These are phyloP conservation scores for Passalora sequoiae DNA, from an alignment of 2,329 filamentous ascomycete species.

Conservation along the genomic window DNA sequence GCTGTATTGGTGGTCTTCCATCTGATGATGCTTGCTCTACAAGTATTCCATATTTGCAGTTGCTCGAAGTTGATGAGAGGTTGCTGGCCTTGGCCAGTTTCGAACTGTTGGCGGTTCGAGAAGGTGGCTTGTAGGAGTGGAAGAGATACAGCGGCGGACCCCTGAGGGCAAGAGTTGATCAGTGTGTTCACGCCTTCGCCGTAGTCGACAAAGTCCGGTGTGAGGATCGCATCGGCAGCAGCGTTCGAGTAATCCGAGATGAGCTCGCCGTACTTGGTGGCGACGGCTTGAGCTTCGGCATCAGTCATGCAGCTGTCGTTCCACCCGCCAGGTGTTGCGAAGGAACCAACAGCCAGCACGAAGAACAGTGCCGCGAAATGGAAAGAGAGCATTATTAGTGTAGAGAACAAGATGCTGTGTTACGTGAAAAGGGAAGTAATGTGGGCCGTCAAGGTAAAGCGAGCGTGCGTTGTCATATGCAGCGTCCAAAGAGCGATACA, in stretches of 20 bases:
- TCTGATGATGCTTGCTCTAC: conserved; percentile 28
- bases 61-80: conserved; percentile 30
- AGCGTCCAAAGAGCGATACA: neutral
- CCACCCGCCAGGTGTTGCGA: neutral
- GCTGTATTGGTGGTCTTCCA: conserved; percentile 32
- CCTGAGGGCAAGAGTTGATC: conserved; percentile 31
- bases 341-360: neutral
- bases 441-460: neutral
- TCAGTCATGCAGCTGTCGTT: conserved; percentile 20
- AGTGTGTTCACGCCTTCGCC: conserved; percentile 33
- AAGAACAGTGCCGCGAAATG: neutral
- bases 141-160: conserved; percentile 14
- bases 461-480: neutral
- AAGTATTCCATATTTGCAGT: conserved; percentile 28
- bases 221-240: conserved; percentile 24
- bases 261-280: conserved; percentile 27
- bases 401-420: neutral
- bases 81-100: conserved; percentile 30
- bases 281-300: conserved; percentile 25
- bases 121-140: conserved; percentile 27
- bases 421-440: neutral
- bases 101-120: conserved; percentile 24
- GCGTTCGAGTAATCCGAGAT: conserved; percentile 27
- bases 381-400: neutral
- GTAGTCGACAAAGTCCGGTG: conserved; percentile 30